phyloP scores from a whole-genome alignment of 495 filamentous ascomycete species.

The Elaphomyces granulatus region DNA sequence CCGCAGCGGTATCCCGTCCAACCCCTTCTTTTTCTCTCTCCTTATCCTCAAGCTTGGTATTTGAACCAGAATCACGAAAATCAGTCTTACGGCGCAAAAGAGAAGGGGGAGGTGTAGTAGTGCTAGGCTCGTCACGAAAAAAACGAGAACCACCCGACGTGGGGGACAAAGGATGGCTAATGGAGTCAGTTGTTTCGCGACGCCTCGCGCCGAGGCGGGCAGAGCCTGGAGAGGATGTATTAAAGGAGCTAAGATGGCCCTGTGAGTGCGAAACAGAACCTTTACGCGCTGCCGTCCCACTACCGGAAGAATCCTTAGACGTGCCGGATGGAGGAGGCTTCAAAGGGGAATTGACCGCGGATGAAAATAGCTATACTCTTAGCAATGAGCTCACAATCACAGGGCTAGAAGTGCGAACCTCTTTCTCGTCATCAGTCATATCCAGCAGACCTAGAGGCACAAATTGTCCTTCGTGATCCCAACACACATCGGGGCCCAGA shows the following conservation, averaged over 20 bases:
- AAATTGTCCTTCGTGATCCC: constrained; percentile 63
- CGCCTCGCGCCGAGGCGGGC: constrained; percentile 59
- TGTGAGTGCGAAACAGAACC: constrained; percentile 54
- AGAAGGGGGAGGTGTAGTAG: constrained; percentile 46
- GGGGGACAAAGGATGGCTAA: constrained; percentile 43
- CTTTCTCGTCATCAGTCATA: constrained; percentile 71
- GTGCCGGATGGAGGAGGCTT: constrained; percentile 64
- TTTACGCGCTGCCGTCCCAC: constrained; percentile 51
- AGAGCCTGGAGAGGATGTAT: constrained; percentile 43
- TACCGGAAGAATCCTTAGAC: constrained; percentile 52
- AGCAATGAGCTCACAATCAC: constrained; percentile 6
- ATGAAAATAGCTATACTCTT: constrained; percentile 49
- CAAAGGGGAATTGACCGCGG: constrained; percentile 82
- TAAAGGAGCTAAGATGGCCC: constrained; percentile 29
- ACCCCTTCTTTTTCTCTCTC: constrained; percentile 31
- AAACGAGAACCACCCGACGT: constrained; percentile 36
- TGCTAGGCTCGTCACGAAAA: constrained; percentile 43
- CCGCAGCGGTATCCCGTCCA: constrained; percentile 21
- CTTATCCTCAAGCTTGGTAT: constrained; percentile 22
- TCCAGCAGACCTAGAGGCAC: constrained; percentile 60
- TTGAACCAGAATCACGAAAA: constrained; percentile 35
- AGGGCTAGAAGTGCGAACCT: constrained; percentile 36
- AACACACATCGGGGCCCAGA: constrained; percentile 68
- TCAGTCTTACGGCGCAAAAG: constrained; percentile 66
- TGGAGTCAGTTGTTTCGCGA: constrained; percentile 74